A percentile compares a stretch with the other conserved stretches of the same genome.
Conservation (phyloP, 345 rosid species). For the Gossypium ekmanianum region DNA sequence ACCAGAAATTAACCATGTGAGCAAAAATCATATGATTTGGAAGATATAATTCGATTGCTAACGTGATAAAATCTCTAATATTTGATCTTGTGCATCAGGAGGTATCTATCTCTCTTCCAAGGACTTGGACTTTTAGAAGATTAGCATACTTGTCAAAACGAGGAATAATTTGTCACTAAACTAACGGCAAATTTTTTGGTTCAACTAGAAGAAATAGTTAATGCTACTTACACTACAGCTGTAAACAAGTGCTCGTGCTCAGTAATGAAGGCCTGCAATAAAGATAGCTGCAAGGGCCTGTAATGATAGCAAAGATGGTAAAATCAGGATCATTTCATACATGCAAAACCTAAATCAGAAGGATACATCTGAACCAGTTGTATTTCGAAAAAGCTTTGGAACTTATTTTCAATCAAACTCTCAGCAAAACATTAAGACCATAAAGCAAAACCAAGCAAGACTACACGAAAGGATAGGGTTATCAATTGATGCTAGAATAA, state of each 20-base stretch:
- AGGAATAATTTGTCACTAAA: neutral
- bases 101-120: conserved; percentile 85
- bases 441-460: neutral
- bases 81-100: conserved; percentile 61
- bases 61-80: conserved; percentile 53
- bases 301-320: conserved; percentile 18
- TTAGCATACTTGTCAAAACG: conserved; percentile 52
- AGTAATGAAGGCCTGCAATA: conserved; percentile 71
- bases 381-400: neutral
- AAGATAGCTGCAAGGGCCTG: conserved; percentile 87
- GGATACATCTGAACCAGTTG: neutral
- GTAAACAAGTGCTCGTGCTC: conserved; percentile 74
- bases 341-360: neutral
- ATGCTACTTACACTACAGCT: conserved; percentile 53
- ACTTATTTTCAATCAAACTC: neutral
- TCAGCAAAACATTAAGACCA: neutral
- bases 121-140: conserved; percentile 75
- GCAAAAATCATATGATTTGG: neutral
- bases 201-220: neutral
- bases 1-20: neutral
- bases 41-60: conserved; percentile 22
- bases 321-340: neutral
- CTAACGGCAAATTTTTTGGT: neutral
- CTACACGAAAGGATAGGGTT: neutral
- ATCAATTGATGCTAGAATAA: neutral